Percentiles rank a stretch among this genome's conserved stretches.
Conservation (phyloP, 148 eudicot genomes). For the Fagopyrum esculentum region DNA sequence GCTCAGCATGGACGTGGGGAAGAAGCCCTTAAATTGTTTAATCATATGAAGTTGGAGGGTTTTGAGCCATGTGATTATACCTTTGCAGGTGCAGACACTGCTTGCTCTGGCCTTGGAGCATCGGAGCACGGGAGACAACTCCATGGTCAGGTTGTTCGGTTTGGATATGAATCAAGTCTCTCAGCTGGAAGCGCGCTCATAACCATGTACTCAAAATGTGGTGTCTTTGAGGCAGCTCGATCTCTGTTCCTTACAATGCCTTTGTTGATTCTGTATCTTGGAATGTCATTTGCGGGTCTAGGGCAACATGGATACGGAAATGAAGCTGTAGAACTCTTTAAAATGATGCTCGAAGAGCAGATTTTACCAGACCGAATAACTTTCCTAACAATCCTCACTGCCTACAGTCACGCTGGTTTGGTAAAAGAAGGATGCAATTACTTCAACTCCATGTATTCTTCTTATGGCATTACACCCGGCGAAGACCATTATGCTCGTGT, state of each 20-base stretch:
- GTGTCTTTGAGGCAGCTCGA: constrained; percentile 39
- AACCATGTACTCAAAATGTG: constrained; percentile 65
- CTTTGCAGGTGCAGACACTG: constrained; percentile 50
- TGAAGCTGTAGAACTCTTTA: constrained; percentile 41
- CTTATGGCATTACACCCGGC: constrained; percentile 39
- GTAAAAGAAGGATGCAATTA: constrained; percentile 41
- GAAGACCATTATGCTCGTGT: constrained; percentile 63
- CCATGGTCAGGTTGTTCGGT: constrained; percentile 39
- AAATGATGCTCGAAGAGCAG: constrained; percentile 43
- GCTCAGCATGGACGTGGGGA: constrained; percentile 57
- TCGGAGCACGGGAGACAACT: constrained; percentile 49
- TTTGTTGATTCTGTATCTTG: constrained; percentile 54
- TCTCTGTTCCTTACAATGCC: constrained; percentile 38
- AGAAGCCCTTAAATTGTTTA: constrained; percentile 43
- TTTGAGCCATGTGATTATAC: constrained; percentile 53
- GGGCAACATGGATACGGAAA: constrained; percentile 62
- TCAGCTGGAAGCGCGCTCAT: constrained; percentile 55
- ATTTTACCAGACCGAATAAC: constrained; percentile 49
- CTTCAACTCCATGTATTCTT: constrained; percentile 36
- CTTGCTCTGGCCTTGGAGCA: constrained; percentile 52
- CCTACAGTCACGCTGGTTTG: constrained; percentile 61
- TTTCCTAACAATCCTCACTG: constrained; percentile 49
- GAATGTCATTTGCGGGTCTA: constrained; percentile 61
- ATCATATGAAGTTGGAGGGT: constrained; percentile 48
- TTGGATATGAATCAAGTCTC: constrained; percentile 51